Evolutionary conservation across 2,329 filamentous ascomycete genomes (phyloP).

Genomic region (Dactylellina cionopaga): DNA sequence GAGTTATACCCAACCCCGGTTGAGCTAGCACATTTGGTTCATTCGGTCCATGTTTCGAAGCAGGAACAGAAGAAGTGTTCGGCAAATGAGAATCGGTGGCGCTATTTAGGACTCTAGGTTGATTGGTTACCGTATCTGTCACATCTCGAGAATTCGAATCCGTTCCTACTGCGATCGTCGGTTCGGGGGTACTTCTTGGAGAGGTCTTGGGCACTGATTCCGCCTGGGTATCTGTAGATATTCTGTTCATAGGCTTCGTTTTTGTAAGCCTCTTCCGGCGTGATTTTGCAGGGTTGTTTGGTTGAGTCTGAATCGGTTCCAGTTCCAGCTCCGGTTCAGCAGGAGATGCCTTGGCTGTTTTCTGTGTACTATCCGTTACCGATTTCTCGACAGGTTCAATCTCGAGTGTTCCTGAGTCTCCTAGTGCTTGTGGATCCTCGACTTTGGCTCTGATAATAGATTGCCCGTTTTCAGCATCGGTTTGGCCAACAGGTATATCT

Average conservation of each 20-base stretch:
- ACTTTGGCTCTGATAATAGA: constrained; percentile 57
- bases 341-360: constrained; percentile 59
- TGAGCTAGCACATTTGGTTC: no score
- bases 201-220: not conserved
- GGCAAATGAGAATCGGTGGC: no score
- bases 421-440: constrained; percentile 51
- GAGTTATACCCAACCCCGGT: no score
- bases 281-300: not conserved
- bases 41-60: no score
- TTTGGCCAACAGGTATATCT: constrained; percentile 55
- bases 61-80: no score
- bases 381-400: constrained; percentile 61
- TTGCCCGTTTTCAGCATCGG: constrained; percentile 65
- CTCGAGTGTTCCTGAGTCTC: constrained; percentile 54
- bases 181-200: no score
- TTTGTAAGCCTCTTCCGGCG: constrained; percentile 17
- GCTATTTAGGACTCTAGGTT: no score
- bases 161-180: no score
- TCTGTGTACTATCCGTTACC: constrained; percentile 70
- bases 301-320: constrained; percentile 41
- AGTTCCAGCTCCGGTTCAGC: constrained; percentile 53
- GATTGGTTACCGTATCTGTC: no score
- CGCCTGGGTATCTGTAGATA: not conserved
- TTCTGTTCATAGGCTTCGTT: not conserved
- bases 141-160: no score